Conservation (phyloP, 805 yeast species). For the Ogataea naganishii region DNA sequence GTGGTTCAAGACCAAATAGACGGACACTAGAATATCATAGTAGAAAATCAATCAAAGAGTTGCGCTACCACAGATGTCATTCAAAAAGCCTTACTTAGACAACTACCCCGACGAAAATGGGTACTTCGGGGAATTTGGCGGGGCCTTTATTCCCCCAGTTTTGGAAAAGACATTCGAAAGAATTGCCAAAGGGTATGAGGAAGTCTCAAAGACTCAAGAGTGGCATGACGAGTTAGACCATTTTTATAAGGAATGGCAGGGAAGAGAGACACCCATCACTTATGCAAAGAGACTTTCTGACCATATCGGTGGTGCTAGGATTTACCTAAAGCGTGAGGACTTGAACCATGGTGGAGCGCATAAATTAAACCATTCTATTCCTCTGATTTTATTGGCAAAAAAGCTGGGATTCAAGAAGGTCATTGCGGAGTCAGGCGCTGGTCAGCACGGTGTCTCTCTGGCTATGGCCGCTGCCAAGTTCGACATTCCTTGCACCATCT, state of each 20-base stretch:
- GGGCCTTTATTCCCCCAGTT: slow-evolving; percentile 7
- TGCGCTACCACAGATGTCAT: slow-evolving; percentile 2
- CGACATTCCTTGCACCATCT: slow-evolving; percentile 5
- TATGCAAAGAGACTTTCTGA: slow-evolving; percentile 5
- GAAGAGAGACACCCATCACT: slow-evolving; percentile 8
- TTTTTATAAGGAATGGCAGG: slow-evolving; percentile 6
- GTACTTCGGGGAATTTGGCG: slow-evolving; percentile 7
- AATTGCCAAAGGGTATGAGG: slow-evolving; percentile 4
- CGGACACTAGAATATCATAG: background rate
- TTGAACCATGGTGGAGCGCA: slow-evolving; percentile 40
- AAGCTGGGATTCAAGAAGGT: slow-evolving; percentile 35
- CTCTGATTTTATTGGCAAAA: slow-evolving; percentile 33
- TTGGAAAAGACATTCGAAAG: slow-evolving; percentile 4
- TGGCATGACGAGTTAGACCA: slow-evolving; percentile 4
- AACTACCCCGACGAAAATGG: slow-evolving; percentile 8
- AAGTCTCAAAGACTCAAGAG: slow-evolving; percentile 4
- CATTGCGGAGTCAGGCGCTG: slow-evolving; percentile 43
- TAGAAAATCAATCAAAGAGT: background rate
- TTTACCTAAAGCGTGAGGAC: slow-evolving; percentile 6
- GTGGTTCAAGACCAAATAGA: too few species aligned
- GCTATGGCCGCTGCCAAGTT: slow-evolving; percentile 41
- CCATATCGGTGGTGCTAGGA: slow-evolving; percentile 4
- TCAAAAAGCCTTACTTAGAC: slow-evolving; percentile 6
- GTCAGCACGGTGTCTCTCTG: slow-evolving; percentile 44
- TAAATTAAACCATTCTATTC: slow-evolving; percentile 39